These are phyloP conservation scores for Cyclotella baltica DNA, from an alignment of 108 stramenopile genomes.

Conservation along the genomic window DNA sequence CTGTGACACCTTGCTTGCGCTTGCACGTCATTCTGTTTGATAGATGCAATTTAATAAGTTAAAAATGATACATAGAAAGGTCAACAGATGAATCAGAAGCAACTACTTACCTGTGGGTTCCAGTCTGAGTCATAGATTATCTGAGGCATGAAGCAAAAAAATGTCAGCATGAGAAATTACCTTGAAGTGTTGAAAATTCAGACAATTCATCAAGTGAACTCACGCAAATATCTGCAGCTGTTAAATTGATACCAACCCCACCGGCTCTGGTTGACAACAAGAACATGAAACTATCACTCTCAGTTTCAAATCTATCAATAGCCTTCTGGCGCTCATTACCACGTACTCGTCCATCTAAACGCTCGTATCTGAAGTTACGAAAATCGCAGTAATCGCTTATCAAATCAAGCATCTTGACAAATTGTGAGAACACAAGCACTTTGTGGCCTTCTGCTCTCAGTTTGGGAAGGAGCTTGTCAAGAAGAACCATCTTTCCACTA, in stretches of 20 bases:
- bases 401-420: conserved; percentile 96
- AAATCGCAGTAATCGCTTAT: conserved; percentile 94
- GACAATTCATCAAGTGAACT: conserved; percentile 50
- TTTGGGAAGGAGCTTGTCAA: conserved; percentile 99
- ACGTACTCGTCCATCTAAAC: conserved; percentile 84
- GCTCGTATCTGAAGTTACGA: conserved; percentile 88
- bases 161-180: conserved; percentile 5
- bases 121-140: conserved; percentile 95
- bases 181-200: not conserved
- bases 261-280: conserved; percentile 92
- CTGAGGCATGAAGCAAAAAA: conserved; percentile 80
- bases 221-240: conserved; percentile 91
- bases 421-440: conserved; percentile 95
- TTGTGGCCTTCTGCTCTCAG: conserved; percentile 97
- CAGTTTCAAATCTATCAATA: conserved; percentile 96
- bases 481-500: conserved; percentile 98
- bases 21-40: conserved; percentile 99
- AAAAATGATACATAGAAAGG: no score
- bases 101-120: no score
- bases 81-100: no score
- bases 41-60: no score
- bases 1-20: conserved; percentile 98
- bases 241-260: conserved; percentile 99
- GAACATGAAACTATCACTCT: conserved; percentile 91
- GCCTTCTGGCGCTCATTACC: conserved; percentile 98